Evolutionary conservation across 78 protist species (phyloP).

Genomic region (Dictyostelium brefeldianum): DNA sequence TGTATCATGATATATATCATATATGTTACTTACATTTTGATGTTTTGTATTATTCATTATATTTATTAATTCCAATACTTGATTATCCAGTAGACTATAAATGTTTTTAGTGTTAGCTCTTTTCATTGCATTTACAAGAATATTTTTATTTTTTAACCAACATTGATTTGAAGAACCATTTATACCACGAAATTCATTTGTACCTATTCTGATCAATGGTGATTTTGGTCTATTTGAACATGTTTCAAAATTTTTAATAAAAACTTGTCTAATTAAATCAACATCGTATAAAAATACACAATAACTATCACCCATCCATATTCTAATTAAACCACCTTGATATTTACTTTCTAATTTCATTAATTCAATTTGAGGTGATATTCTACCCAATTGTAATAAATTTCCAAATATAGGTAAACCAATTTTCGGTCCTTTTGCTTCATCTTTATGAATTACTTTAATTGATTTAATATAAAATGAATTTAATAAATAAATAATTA

Average conservation of each 20-base stretch:
- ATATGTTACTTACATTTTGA: neutral
- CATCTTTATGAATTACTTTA: neutral
- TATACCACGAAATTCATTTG: neutral
- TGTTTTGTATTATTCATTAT: neutral
- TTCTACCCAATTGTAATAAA: neutral
- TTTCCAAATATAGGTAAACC: conserved; percentile 15
- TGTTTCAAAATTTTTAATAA: conserved; percentile 3
- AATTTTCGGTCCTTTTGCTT: neutral
- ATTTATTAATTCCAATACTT: neutral
- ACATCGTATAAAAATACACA: conserved; percentile 14
- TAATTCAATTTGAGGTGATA: neutral
- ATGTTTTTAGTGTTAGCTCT: neutral
- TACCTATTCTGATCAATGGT: neutral
- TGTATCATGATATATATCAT: neutral
- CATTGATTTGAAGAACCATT: neutral
- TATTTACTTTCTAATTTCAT: neutral
- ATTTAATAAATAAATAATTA: conserved; percentile 2
- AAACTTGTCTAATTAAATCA: neutral
- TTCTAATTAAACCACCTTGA: neutral
- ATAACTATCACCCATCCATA: conserved; percentile 46
- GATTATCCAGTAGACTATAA: conserved; percentile 7
- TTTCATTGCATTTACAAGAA: neutral
- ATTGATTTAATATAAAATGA: neutral
- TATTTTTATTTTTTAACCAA: neutral
- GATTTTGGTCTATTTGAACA: conserved; percentile 17